Conservation (phyloP, 2,329 filamentous ascomycete genomes). For the Periconia digitata region DNA sequence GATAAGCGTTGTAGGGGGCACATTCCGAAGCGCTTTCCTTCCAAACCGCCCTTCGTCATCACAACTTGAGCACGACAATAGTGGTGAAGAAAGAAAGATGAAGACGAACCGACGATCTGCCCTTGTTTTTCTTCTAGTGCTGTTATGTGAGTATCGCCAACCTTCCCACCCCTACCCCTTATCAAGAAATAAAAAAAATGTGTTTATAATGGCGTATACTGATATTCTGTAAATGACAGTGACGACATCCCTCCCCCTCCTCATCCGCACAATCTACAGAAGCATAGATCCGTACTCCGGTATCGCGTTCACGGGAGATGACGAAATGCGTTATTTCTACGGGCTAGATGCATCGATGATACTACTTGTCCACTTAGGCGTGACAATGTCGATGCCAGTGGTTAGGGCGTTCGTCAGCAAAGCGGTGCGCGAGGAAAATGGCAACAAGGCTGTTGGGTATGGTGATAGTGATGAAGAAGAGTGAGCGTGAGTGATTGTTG, state of each 20-base stretch:
- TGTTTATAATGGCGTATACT: too few species aligned
- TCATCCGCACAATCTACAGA: not conserved
- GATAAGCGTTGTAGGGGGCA: not conserved
- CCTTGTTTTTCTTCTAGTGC: too few species aligned
- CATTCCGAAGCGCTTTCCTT: not conserved
- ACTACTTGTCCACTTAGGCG: not conserved
- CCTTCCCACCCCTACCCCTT: too few species aligned
- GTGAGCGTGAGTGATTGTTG: not conserved
- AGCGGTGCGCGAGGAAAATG: too few species aligned
- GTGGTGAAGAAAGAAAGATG: too few species aligned
- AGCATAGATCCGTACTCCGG: not conserved
- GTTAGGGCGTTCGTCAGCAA: too few species aligned
- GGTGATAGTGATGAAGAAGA: not conserved
- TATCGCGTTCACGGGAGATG: not conserved
- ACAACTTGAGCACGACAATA: too few species aligned
- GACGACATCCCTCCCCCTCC: not conserved
- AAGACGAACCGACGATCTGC: too few species aligned
- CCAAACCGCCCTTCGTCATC: not conserved
- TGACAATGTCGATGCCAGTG: not conserved
- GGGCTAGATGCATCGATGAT: not conserved
- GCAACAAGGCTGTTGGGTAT: not conserved
- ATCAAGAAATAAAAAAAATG: too few species aligned
- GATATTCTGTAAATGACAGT: not conserved
- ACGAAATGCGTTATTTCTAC: not conserved
- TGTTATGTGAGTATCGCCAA: too few species aligned